Conservation (phyloP, 2,329 filamentous ascomycete genomes). For the Apiospora pterosperma region DNA sequence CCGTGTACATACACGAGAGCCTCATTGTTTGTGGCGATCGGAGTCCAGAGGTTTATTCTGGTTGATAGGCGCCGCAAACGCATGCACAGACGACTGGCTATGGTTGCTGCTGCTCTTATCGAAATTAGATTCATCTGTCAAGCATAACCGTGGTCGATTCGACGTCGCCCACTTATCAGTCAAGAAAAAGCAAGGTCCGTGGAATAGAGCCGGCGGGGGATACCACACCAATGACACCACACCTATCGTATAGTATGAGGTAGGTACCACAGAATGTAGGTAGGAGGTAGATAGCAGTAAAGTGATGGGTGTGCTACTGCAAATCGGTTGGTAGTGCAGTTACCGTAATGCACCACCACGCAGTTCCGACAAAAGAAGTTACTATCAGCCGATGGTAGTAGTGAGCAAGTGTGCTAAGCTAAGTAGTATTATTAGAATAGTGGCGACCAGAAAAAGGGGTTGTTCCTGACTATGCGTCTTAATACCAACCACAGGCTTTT, state of each 20-base stretch:
- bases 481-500: neutral
- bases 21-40: neutral
- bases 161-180: neutral
- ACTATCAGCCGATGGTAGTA: neutral
- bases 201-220: neutral
- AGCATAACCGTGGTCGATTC: neutral
- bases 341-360: neutral
- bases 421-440: neutral
- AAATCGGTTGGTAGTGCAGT: neutral
- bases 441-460: neutral
- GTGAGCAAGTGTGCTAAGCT: too few species aligned
- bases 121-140: constrained; percentile 5
- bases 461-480: neutral
- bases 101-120: constrained; percentile 1
- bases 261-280: neutral
- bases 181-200: neutral
- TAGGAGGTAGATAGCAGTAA: neutral
- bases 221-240: neutral
- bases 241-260: neutral
- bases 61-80: neutral
- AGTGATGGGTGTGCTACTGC: neutral
- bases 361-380: neutral
- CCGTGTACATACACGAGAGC: neutral
- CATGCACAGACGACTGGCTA: constrained; percentile 1
- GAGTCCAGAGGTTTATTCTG: neutral